Evolutionary conservation across 305 asterid species (phyloP).

Genomic region (Plantago rigida): DNA sequence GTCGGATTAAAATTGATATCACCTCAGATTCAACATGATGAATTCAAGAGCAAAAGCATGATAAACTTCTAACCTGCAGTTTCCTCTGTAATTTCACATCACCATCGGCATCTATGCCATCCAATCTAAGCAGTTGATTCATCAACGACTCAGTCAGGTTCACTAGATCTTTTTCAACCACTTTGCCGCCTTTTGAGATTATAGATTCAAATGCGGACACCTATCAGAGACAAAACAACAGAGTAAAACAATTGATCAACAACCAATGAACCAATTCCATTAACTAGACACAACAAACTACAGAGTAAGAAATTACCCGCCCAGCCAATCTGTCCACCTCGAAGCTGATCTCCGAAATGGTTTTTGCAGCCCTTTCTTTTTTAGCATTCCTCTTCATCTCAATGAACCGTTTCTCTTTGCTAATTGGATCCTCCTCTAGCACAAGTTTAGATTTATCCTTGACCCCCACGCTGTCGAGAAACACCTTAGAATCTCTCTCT

Average conservation of each 20-base stretch:
- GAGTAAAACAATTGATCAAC: not conserved
- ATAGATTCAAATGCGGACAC: slow-evolving; percentile 49
- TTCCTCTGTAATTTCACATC: slow-evolving; percentile 76
- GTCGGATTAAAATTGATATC: too few relatives aligned
- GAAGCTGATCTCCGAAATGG: slow-evolving; percentile 65
- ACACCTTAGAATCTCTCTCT: slow-evolving; percentile 70
- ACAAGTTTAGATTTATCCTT: slow-evolving; percentile 83
- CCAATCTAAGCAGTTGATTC: slow-evolving; percentile 73
- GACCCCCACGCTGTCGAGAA: slow-evolving; percentile 64
- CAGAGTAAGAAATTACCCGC: slow-evolving; percentile 38
- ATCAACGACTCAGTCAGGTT: slow-evolving; percentile 63
- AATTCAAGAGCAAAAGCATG: not conserved
- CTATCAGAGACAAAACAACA: slow-evolving; percentile 19
- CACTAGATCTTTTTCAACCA: slow-evolving; percentile 54
- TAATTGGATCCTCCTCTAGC: slow-evolving; percentile 67
- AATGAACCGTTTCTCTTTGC: slow-evolving; percentile 66
- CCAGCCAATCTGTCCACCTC: slow-evolving; percentile 71
- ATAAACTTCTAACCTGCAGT: slow-evolving; percentile 55
- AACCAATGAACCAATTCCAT: slow-evolving; percentile 3
- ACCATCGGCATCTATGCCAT: slow-evolving; percentile 58
- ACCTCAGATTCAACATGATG: slow-evolving; percentile 2
- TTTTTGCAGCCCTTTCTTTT: slow-evolving; percentile 62
- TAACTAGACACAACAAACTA: not conserved
- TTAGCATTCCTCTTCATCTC: slow-evolving; percentile 67
- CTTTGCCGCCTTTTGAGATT: slow-evolving; percentile 63